Evolutionary conservation across 192 early-diverging fungal species (phyloP).

Genomic region (Coemansia sp.): DNA sequence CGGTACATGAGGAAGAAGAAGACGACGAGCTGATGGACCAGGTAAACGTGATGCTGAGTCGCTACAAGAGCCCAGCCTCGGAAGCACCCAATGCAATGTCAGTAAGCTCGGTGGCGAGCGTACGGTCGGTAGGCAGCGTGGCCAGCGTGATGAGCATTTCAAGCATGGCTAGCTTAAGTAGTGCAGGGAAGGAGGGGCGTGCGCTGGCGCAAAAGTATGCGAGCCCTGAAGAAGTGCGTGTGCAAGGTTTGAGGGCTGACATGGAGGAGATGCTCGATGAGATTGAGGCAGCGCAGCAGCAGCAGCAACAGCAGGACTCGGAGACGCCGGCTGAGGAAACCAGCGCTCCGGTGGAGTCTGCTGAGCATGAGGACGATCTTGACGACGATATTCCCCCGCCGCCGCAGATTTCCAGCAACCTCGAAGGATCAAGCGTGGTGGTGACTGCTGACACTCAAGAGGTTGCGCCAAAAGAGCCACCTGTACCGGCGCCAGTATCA

Average conservation of each 20-base stretch:
- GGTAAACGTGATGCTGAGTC: slow-evolving; percentile 33
- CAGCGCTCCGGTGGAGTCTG: not conserved
- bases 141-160: too few species aligned
- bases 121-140: not conserved
- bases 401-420: slow-evolving; percentile 23
- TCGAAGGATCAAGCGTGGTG: slow-evolving; percentile 25
- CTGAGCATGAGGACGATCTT: slow-evolving; percentile 15
- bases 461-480: not conserved
- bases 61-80: slow-evolving; percentile 32
- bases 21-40: slow-evolving; percentile 48
- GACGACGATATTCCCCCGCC: slow-evolving; percentile 44
- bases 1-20: slow-evolving; percentile 26
- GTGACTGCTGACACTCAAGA: slow-evolving; percentile 8
- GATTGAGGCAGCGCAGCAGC: slow-evolving; percentile 23
- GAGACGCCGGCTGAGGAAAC: not conserved
- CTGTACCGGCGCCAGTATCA: not conserved
- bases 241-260: slow-evolving; percentile 34
- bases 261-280: slow-evolving; percentile 51
- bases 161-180: too few species aligned
- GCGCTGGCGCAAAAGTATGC: slow-evolving; percentile 40
- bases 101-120: not conserved
- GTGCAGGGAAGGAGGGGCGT: not conserved
- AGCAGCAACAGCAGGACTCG: not conserved
- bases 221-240: slow-evolving; percentile 17
- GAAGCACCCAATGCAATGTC: not conserved